Base-by-base conservation (phyloP, 257 asterid genomes). In the Capsicum pubescens region DNA sequence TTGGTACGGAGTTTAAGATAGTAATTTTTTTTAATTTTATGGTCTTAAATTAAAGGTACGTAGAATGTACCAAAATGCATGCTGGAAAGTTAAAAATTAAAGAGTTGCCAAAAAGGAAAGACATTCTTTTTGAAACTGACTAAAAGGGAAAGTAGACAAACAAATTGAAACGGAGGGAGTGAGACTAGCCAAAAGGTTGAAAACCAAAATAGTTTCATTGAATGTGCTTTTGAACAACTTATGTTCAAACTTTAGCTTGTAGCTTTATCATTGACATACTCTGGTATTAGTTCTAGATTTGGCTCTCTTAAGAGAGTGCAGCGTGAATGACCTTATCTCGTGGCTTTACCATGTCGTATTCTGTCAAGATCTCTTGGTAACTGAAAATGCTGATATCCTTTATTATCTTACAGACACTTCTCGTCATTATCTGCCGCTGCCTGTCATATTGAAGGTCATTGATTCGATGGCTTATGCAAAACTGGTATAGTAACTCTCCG, bases 381-480 rank as follows among this genome's bases (percentile, higher is more conserved):
- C 3, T 57, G n/a, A n/a, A n/a, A 82, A 55, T 86, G 68, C 83
- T 82, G 83, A 78, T 26, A 35, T 72, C 68, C 64, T 19, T 60
- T 7, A 82, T 55, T 56, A 0, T 52, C 64, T 63, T 79, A 90
- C 94, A 96, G 99, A 96, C 88, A 94, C 99, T 5, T 85, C 99
- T 11, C 89, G 99, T 84, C 99, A 96, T 84, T 96, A 92, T 90
- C 94, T 80, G 87, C 91, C 98, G 8, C 32, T 96, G 81, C 92
- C 97, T 1, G 88, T 88, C 60, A 91, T 96, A 84, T 93, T 94
- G 95, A 93, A 96, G 89, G 97, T 96, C 90, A 96, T 96, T 13
- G 98, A 96, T 85, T 93, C 99, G 10, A 93, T 96, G 99, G 35
- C 95, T 68, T 96, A 93, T 70, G 94, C 98, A 86, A 96, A 96